These are phyloP conservation scores for Trypanosoma vivax DNA, from an alignment of 208 protist species.

Conservation along the genomic window DNA sequence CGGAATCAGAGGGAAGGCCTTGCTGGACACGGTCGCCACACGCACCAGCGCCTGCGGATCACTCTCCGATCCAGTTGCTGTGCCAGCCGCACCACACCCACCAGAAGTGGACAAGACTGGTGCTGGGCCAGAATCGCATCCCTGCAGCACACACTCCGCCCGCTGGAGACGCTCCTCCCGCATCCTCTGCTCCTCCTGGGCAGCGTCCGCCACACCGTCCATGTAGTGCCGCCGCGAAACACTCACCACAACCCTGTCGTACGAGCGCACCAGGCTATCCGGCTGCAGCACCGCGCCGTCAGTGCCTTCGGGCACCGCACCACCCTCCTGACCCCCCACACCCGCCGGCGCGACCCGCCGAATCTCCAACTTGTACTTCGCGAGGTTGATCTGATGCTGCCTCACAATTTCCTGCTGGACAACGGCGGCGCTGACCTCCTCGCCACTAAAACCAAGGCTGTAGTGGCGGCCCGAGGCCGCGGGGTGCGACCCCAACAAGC, in stretches of 20 bases:
- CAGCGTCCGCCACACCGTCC: slow-evolving; percentile 35
- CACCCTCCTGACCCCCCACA: slow-evolving; percentile 3
- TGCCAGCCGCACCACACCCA: not conserved
- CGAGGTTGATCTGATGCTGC: slow-evolving; percentile 72
- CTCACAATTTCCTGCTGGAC: slow-evolving; percentile 49
- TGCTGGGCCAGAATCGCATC: slow-evolving; percentile 4
- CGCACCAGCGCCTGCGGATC: slow-evolving; percentile 41
- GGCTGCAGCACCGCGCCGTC: slow-evolving; percentile 2
- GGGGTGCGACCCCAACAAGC: slow-evolving; percentile 67
- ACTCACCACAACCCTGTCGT: slow-evolving; percentile 58
- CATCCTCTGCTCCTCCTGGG: slow-evolving; percentile 21
- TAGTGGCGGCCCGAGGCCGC: slow-evolving; percentile 65
- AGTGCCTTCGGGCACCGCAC: not conserved
- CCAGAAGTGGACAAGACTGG: not conserved
- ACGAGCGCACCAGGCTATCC: slow-evolving; percentile 36
- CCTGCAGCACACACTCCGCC: slow-evolving; percentile 35
- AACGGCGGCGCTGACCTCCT: slow-evolving; percentile 24
- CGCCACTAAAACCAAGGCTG: slow-evolving; percentile 61
- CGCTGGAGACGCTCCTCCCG: slow-evolving; percentile 28
- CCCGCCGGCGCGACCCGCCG: not conserved
- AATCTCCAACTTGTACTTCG: slow-evolving; percentile 61
- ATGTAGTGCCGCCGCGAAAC: slow-evolving; percentile 53
- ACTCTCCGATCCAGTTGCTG: not conserved
- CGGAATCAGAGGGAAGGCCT: slow-evolving; percentile 53
- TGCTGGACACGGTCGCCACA: slow-evolving; percentile 35